phyloP scores from a whole-genome alignment of 345 rosid species.

The Durio zibethinus region DNA sequence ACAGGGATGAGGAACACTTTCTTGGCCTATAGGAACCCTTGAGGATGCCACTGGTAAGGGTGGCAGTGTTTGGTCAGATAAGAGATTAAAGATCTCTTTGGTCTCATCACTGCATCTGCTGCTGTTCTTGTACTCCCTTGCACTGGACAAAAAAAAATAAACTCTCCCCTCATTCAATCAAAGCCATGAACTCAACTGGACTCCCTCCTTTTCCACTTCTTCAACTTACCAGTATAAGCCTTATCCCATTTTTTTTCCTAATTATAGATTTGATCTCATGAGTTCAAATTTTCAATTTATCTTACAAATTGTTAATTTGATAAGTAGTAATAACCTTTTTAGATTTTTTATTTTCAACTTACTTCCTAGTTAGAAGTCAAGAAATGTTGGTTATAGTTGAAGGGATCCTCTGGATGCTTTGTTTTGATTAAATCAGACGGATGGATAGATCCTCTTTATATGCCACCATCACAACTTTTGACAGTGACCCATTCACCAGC shows the following conservation, averaged over 20 bases:
- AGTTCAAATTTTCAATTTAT: neutral
- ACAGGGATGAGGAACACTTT: slow-evolving; percentile 25
- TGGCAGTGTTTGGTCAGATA: slow-evolving; percentile 52
- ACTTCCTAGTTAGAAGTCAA: slow-evolving; percentile 9
- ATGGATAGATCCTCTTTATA: slow-evolving; percentile 26
- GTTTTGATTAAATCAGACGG: slow-evolving; percentile 8
- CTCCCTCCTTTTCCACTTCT: neutral
- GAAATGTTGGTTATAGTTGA: slow-evolving; percentile 10
- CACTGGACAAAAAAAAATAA: neutral
- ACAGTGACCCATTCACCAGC: slow-evolving; percentile 40
- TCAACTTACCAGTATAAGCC: neutral
- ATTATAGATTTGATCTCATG: neutral
- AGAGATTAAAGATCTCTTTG: slow-evolving; percentile 46
- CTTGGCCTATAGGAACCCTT: slow-evolving; percentile 20
- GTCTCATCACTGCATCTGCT: slow-evolving; percentile 41
- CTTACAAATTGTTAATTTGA: neutral
- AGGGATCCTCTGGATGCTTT: slow-evolving; percentile 10
- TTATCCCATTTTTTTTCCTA: neutral
- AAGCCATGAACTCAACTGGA: neutral
- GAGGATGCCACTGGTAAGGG: slow-evolving; percentile 35
- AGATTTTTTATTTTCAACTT: neutral
- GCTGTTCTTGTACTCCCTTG: slow-evolving; percentile 28
- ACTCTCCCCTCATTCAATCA: neutral
- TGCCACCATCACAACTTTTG: slow-evolving; percentile 42
- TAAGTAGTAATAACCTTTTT: neutral